Evolutionary conservation across 805 yeast species (phyloP).

Genomic region (Candida ortonii): DNA sequence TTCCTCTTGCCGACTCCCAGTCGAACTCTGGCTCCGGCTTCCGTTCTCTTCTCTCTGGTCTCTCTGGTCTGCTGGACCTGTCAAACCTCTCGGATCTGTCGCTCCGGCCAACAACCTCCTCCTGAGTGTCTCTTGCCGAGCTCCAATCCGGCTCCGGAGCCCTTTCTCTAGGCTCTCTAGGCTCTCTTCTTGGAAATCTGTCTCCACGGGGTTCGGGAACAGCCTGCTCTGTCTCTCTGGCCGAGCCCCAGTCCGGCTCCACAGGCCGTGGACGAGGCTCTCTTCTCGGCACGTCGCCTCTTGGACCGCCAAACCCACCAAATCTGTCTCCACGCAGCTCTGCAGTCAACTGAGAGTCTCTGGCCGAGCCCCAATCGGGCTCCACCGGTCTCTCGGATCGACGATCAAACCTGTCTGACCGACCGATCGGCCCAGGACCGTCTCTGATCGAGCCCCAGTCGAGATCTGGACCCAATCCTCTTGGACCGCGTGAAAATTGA

Average conservation of each 20-base stretch:
- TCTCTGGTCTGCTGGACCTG: slow-evolving; percentile 38
- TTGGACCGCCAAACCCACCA: slow-evolving; percentile 13
- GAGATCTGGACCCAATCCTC: slow-evolving; percentile 37
- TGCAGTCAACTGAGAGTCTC: slow-evolving; percentile 26
- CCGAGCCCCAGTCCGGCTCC: slow-evolving; percentile 46
- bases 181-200: slow-evolving; percentile 29
- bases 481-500: slow-evolving; percentile 30
- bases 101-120: slow-evolving; percentile 11
- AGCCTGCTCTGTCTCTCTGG: slow-evolving; percentile 34
- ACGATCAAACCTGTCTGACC: slow-evolving; percentile 28
- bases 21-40: slow-evolving; percentile 41
- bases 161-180: slow-evolving; percentile 39
- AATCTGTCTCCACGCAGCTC: slow-evolving; percentile 28
- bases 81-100: slow-evolving; percentile 10
- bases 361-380: slow-evolving; percentile 45
- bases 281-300: slow-evolving; percentile 18
- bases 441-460: slow-evolving; percentile 58
- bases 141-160: slow-evolving; percentile 63
- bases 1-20: slow-evolving; percentile 43
- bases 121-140: slow-evolving; percentile 37
- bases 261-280: slow-evolving; percentile 39
- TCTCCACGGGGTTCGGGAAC: slow-evolving; percentile 19
- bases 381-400: slow-evolving; percentile 39
- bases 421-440: slow-evolving; percentile 21
- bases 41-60: slow-evolving; percentile 31